These are phyloP conservation scores for Brasilioporus rufonigricans DNA, from an alignment of 768 basidiomycete genomes.

Conservation along the genomic window DNA sequence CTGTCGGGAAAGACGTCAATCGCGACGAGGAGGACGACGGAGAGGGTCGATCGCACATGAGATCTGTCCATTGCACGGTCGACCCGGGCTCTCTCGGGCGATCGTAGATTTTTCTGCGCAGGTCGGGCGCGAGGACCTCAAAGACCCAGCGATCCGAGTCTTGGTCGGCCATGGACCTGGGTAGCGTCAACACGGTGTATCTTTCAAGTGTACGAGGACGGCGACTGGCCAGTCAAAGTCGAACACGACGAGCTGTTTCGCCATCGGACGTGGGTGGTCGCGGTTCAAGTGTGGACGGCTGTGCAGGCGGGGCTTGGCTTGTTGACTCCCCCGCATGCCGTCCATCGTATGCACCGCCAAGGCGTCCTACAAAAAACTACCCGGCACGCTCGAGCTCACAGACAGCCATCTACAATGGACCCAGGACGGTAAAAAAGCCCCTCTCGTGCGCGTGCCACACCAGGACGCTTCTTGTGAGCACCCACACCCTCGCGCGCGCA, in stretches of 20 bases:
- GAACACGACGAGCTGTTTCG: constrained; percentile 79
- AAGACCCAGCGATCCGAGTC: constrained; percentile 94
- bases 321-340: not conserved
- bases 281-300: not conserved
- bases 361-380: constrained; percentile 81
- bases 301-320: not conserved
- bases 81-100: constrained; percentile 50
- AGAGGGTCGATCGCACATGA: constrained; percentile 61
- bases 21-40: not conserved
- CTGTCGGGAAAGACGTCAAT: constrained; percentile 31
- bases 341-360: constrained; percentile 46
- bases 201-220: not conserved
- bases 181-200: not conserved
- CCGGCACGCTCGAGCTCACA: constrained; percentile 74
- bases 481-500: constrained; percentile 18
- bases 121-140: constrained; percentile 81
- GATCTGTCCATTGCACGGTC: constrained; percentile 86
- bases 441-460: constrained; percentile 62
- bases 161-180: constrained; percentile 89
- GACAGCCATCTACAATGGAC: constrained; percentile 76
- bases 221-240: constrained; percentile 90
- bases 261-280: not conserved
- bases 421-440: constrained; percentile 63
- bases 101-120: constrained; percentile 70
- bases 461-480: constrained; percentile 59